Evolutionary conservation across 1,284 basidiomycete species (phyloP).

Genomic region (Exobasidium rhododendri): DNA sequence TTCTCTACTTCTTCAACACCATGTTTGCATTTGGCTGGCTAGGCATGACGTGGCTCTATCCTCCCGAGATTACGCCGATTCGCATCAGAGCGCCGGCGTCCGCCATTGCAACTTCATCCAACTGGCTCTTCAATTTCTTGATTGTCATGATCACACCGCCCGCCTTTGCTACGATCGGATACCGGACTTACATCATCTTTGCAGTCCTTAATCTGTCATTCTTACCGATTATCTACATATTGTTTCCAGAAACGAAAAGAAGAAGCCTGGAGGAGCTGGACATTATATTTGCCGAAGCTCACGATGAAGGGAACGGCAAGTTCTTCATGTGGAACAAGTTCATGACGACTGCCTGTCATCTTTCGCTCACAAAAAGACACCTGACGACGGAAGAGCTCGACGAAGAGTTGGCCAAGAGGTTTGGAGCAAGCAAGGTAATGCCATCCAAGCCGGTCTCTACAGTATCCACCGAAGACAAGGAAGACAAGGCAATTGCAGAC

Average conservation of each 20-base stretch:
- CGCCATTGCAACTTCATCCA: slow-evolving; percentile 51
- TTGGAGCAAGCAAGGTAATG: slow-evolving; percentile 14
- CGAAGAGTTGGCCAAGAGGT: slow-evolving; percentile 23
- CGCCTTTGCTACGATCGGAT: slow-evolving; percentile 65
- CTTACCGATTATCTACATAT: slow-evolving; percentile 51
- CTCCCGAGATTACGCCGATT: slow-evolving; percentile 53
- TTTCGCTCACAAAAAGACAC: slow-evolving; percentile 27
- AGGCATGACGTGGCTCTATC: slow-evolving; percentile 63
- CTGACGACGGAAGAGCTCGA: slow-evolving; percentile 39
- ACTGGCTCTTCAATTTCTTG: slow-evolving; percentile 53
- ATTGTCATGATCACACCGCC: slow-evolving; percentile 67
- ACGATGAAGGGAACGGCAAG: slow-evolving; percentile 21
- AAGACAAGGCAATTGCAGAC: neutral
- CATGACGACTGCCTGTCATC: slow-evolving; percentile 36
- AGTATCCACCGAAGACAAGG: neutral
- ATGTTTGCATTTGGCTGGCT: slow-evolving; percentile 70
- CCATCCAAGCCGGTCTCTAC: neutral
- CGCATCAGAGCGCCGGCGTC: slow-evolving; percentile 55
- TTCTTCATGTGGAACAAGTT: slow-evolving; percentile 28
- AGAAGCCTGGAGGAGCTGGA: slow-evolving; percentile 52
- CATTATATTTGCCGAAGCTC: slow-evolving; percentile 34
- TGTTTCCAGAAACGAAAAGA: slow-evolving; percentile 54
- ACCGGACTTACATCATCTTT: slow-evolving; percentile 57
- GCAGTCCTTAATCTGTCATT: slow-evolving; percentile 52
- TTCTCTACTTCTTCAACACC: slow-evolving; percentile 67